Percentiles rank a stretch among this genome's conserved stretches.
These are phyloP conservation scores for Backusella liffmaniae DNA, from an alignment of 192 early-diverging fungal species.

Conservation along the genomic window DNA sequence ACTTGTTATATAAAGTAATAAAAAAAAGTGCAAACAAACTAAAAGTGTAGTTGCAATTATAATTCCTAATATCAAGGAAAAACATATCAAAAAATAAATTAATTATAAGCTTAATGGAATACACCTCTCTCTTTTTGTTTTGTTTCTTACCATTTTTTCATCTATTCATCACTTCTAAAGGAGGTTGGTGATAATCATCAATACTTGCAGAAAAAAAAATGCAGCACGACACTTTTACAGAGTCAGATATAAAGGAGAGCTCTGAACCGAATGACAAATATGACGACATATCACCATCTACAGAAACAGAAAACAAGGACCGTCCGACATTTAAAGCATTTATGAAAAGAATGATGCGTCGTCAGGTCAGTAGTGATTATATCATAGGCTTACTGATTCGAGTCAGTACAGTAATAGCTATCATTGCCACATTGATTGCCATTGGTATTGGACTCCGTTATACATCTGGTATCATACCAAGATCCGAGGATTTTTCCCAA, in stretches of 20 bases:
- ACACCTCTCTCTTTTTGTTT: neutral
- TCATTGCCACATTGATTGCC: constrained; percentile 25
- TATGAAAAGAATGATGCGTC: neutral
- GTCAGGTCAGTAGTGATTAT: neutral
- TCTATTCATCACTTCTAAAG: neutral
- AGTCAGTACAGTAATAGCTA: constrained; percentile 1
- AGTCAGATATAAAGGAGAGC: neutral
- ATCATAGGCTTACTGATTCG: constrained; percentile 15
- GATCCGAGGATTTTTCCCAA: constrained; percentile 32
- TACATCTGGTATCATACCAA: constrained; percentile 26
- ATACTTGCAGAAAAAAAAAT: neutral
- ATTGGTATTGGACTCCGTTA: constrained; percentile 25
- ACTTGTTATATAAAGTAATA: neutral
- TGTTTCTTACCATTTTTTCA: neutral
- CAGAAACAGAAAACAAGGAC: neutral
- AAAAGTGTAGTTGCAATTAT: neutral
- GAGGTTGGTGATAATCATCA: neutral
- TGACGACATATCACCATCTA: neutral
- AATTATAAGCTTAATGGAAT: neutral
- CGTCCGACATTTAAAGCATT: neutral
- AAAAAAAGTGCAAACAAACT: neutral
- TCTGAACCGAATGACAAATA: neutral
- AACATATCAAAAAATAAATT: neutral
- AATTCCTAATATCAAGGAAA: neutral
- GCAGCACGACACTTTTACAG: neutral